Conservation (phyloP, 2,329 filamentous ascomycete species). For the Bipolaris sorokiniana region DNA sequence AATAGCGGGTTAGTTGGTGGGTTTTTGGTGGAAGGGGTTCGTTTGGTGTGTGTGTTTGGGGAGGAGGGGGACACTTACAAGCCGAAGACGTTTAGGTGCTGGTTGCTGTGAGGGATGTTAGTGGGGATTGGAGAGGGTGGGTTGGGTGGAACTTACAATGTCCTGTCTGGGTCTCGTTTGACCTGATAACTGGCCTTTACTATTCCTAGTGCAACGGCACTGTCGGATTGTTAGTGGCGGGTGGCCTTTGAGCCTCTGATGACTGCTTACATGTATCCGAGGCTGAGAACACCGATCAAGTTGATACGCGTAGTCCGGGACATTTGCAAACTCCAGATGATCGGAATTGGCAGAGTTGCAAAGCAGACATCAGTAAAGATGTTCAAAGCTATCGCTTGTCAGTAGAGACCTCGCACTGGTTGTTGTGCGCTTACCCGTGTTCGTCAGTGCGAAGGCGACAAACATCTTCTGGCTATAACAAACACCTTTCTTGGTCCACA, state of each 20-base stretch:
- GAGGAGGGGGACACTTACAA: not conserved
- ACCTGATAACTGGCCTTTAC: constrained; percentile 1
- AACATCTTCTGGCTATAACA: constrained; percentile 3
- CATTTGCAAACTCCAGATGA: constrained; percentile 9
- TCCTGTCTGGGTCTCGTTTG: not conserved
- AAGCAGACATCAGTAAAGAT: constrained; percentile 12
- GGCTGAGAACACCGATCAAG: constrained; percentile 3
- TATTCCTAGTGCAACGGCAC: constrained; percentile 1
- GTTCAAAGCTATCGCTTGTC: constrained; percentile 2
- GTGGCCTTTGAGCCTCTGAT: too few species aligned
- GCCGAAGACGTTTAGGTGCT: not conserved
- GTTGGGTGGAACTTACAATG: not conserved
- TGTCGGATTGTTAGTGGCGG: not conserved
- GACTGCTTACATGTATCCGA: not conserved
- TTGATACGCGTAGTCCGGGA: not conserved
- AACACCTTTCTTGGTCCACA: not conserved
- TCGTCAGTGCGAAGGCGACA: not conserved
- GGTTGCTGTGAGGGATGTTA: not conserved
- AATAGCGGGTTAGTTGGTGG: not conserved
- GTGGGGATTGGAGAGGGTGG: not conserved
- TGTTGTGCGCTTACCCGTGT: not conserved
- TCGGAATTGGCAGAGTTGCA: constrained; percentile 1
- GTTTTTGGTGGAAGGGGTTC: not conserved
- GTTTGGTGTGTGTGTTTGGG: too few species aligned
- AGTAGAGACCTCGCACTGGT: not conserved